Evolutionary conservation across 805 yeast species (phyloP), one percentile per base, ranked within the genome.

Genomic region (Yarrowia sp.): DNA sequence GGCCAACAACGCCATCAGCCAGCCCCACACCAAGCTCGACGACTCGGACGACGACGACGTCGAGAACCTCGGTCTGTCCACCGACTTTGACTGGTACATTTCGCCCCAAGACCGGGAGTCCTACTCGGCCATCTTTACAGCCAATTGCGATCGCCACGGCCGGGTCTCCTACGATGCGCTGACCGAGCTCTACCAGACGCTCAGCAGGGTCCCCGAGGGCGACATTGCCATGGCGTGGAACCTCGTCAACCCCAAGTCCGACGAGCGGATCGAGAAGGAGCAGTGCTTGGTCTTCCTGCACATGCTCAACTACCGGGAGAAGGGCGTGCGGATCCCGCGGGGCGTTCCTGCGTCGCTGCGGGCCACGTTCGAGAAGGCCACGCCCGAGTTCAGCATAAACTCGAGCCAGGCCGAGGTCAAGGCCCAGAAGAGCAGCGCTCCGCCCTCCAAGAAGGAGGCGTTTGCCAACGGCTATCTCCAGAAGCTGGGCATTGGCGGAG

Each of bases 201-300:
- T 93, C 62, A 73, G 75, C 32, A 83, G 83, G 64, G 88, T 94
- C 12, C 97, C 97, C 10, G 82, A 84, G 61, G 81, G 92, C 4
- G 99, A 92, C 72, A 80, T 91, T 6, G 83, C 91, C 27, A 86
- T 88, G 51, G 96, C 97, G 2, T 94, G 99, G 98, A 90, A 90
- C 72, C 77, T 94, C 63, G 96, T 94, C 61, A 94, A 94, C 70
- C 98, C 99, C 10, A 87, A 88, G 69, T 85, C 87, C 62, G 84
- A 84, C 59, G 90, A 86, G 69, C 87, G 96, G 9, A 91, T 94
- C 65, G 97, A 92, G 73, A 91, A 88, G 69, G 98, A 94, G 74
- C 98, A 96, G 72, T 85, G 91, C 22, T 75, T 91, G 64, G 96
- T 90, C 36, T 91, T 88, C 68, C 78, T 94, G 65, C 99, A 94